Percentiles rank a stretch among this genome's conserved stretches.
These are phyloP conservation scores for Penicillium sp. DNA, from an alignment of 2,329 filamentous ascomycete species.

Conservation along the genomic window DNA sequence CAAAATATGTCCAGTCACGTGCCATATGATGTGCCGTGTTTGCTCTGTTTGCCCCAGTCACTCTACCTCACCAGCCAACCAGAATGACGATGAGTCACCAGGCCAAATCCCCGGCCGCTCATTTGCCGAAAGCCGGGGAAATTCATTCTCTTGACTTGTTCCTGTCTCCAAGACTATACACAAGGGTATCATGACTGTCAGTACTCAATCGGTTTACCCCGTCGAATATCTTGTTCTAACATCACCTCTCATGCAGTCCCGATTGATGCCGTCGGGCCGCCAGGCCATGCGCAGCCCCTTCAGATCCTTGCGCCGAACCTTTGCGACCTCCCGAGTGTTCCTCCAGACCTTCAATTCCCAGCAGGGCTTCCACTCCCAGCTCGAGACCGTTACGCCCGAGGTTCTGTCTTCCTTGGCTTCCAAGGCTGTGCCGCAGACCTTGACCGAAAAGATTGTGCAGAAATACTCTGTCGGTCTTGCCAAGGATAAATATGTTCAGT, in stretches of 20 bases:
- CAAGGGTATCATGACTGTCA: conserved; percentile 24
- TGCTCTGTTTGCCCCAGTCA: conserved; percentile 14
- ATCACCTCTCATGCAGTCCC: conserved; percentile 18
- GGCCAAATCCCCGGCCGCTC: conserved; percentile 16
- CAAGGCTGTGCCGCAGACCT: conserved; percentile 65
- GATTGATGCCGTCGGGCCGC: conserved; percentile 25
- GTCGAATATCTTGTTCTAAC: not conserved
- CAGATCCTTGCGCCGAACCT: conserved; percentile 33
- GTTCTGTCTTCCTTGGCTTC: conserved; percentile 71
- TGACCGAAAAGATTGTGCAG: conserved; percentile 94
- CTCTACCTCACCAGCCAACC: conserved; percentile 6
- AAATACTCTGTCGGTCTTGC: conserved; percentile 75
- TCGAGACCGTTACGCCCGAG: conserved; percentile 66
- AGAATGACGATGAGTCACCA: conserved; percentile 21
- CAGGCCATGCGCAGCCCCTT: conserved; percentile 31
- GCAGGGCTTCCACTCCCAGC: conserved; percentile 66
- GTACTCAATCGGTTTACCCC: conserved; percentile 2
- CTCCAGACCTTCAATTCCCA: conserved; percentile 33
- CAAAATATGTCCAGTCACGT: not conserved
- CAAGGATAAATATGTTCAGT: conserved; percentile 72
- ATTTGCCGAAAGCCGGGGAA: conserved; percentile 21
- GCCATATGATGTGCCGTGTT: conserved; percentile 1
- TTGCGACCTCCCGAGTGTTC: conserved; percentile 35
- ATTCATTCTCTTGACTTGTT: conserved; percentile 11
- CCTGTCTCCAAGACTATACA: conserved; percentile 3